These are phyloP conservation scores for Dothistroma septosporum DNA, from an alignment of 2,329 filamentous ascomycete species.

Conservation along the genomic window DNA sequence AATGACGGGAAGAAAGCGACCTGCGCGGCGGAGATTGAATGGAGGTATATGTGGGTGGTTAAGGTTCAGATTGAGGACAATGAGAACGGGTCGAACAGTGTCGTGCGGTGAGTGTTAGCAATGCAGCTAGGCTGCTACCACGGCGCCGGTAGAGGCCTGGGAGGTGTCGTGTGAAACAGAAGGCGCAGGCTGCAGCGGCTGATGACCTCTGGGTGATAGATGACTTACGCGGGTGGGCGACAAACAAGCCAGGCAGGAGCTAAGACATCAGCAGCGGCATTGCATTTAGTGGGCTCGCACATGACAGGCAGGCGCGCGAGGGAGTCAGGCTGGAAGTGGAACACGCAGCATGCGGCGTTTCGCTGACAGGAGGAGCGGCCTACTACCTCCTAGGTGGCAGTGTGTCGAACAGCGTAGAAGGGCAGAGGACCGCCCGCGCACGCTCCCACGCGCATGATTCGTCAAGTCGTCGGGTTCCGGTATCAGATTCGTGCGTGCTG, in stretches of 20 bases:
- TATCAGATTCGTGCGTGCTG: not conserved
- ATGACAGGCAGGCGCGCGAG: not conserved
- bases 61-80: not conserved
- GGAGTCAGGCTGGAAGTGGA: not conserved
- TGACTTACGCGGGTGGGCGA: constrained; percentile 11
- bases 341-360: not conserved
- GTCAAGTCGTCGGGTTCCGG: not conserved
- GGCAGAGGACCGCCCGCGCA: not conserved
- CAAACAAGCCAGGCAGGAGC: constrained; percentile 17
- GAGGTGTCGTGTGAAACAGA: constrained; percentile 10
- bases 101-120: constrained; percentile 3
- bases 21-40: not conserved
- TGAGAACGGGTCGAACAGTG: constrained; percentile 8
- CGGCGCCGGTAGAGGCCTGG: constrained; percentile 7
- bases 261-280: constrained; percentile 13
- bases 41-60: constrained; percentile 6
- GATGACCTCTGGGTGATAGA: constrained; percentile 15
- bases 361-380: not conserved
- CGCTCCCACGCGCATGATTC: not conserved
- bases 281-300: constrained; percentile 6
- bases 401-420: not conserved
- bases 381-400: not conserved
- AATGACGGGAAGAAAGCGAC: not conserved
- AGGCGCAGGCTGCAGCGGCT: constrained; percentile 16
- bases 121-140: constrained; percentile 14